Percentiles rank a stretch among this genome's conserved stretches.
These are phyloP conservation scores for Aureobasidium sp. DNA, from an alignment of 2,329 filamentous ascomycete species.

Conservation along the genomic window DNA sequence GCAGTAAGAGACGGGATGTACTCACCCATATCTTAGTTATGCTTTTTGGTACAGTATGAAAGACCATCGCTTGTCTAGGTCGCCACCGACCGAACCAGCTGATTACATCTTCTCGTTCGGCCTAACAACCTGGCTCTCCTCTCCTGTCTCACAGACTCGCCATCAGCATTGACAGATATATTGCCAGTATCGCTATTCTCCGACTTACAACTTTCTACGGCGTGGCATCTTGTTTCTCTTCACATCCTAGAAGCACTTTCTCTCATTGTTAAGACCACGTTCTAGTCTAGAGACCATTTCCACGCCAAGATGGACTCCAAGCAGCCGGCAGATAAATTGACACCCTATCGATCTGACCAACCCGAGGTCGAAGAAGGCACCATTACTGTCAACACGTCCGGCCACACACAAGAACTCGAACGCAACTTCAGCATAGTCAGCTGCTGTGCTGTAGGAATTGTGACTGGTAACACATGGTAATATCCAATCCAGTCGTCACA, in stretches of 20 bases:
- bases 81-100: background rate
- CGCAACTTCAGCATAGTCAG: conserved; percentile 39
- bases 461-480: conserved; percentile 10
- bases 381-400: conserved; percentile 40
- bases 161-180: background rate
- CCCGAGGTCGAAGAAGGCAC: conserved; percentile 11
- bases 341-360: background rate
- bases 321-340: background rate
- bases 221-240: background rate
- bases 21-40: background rate
- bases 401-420: conserved; percentile 46
- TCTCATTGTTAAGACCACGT: background rate
- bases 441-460: conserved; percentile 34
- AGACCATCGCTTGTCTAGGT: background rate
- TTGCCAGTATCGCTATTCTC: background rate
- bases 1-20: conserved; percentile 4
- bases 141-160: background rate
- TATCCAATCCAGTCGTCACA: background rate
- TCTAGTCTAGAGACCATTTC: background rate
- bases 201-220: background rate
- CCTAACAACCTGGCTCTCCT: background rate
- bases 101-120: background rate
- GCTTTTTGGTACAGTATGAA: conserved; percentile 5
- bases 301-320: conserved; percentile 6
- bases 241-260: background rate